Evolutionary conservation across 495 filamentous ascomycete genomes (phyloP).

Genomic region (Neurospora pannonica): DNA sequence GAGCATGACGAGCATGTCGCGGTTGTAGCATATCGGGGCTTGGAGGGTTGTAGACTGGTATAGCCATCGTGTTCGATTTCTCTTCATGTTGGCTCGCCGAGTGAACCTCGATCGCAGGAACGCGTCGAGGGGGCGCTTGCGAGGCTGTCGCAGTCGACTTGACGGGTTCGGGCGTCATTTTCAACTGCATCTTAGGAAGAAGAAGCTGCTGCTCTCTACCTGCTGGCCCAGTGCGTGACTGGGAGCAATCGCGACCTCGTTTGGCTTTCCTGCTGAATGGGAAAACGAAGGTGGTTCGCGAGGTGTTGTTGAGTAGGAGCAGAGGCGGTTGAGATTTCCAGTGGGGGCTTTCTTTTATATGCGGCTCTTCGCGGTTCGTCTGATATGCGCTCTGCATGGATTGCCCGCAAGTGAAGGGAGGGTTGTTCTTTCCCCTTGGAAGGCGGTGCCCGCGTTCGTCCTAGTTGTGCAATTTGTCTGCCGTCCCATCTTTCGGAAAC

Average conservation of each 20-base stretch:
- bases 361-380: neutral
- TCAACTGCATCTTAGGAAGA: neutral
- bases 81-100: neutral
- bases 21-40: neutral
- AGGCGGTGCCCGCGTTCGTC: neutral
- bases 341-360: neutral
- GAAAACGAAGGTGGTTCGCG: neutral
- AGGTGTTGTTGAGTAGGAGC: neutral
- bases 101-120: neutral
- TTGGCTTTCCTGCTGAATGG: neutral
- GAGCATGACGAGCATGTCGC: neutral
- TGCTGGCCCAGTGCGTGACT: neutral
- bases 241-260: neutral
- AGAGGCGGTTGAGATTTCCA: neutral
- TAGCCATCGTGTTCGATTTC: neutral
- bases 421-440: neutral
- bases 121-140: neutral
- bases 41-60: neutral
- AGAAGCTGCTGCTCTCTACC: neutral
- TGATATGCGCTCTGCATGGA: neutral
- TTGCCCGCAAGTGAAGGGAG: neutral
- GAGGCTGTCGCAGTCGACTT: neutral
- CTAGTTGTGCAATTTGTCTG: neutral
- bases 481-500: neutral
- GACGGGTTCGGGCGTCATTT: neutral